Evolutionary conservation across 2,329 filamentous ascomycete genomes (phyloP), one percentile per base, ranked within the genome.

Genomic region (Aspergillus terreus): DNA sequence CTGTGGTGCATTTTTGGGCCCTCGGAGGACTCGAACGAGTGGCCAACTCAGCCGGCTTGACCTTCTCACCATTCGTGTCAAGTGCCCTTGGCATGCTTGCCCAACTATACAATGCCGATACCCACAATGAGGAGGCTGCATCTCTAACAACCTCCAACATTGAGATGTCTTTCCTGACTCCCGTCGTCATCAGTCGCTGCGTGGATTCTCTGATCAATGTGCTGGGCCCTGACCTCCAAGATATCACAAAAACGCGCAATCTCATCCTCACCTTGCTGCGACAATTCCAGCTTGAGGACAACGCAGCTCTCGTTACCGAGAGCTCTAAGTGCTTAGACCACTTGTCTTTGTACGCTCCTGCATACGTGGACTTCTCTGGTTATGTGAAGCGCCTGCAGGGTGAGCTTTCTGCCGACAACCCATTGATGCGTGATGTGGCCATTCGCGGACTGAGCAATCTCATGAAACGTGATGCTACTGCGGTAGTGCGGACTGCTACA

Each of bases 151-250:
- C 89, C 0, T 96, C 94, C 63, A 97, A 96, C 66, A 81, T 96
- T 33, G 92, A 96, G 70, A 79, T 95, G 61, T 90, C 94, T 50
- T 78, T 92, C 21, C 86, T 90, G 5, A 92, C 92, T 0, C 83
- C 87, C 1, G 86, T 90, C 17, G 88, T 91, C 1, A 86, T 97
- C 55, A 87, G 89, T 30, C 85, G 90, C 61, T 95, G 90, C 60
- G 86, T 96, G 27, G 92, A 97, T 70, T 94, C 92, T n/a, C 79
- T 96, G 21, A 91, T 99, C 73, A 97, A 97, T 61, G 94, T 99
- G 9, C 80, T 99, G 10, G 94, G 94, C 0, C 94, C 94, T 0
- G 95, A 99, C 71, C 76, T 99, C 19, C 94, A 97, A 70, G 94
- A 97, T 63, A 84, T 94, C 58, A 84, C 84, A 3, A 96, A 95